Conservation (phyloP, 2,329 filamentous ascomycete genomes). For the Monilinia polystroma region DNA sequence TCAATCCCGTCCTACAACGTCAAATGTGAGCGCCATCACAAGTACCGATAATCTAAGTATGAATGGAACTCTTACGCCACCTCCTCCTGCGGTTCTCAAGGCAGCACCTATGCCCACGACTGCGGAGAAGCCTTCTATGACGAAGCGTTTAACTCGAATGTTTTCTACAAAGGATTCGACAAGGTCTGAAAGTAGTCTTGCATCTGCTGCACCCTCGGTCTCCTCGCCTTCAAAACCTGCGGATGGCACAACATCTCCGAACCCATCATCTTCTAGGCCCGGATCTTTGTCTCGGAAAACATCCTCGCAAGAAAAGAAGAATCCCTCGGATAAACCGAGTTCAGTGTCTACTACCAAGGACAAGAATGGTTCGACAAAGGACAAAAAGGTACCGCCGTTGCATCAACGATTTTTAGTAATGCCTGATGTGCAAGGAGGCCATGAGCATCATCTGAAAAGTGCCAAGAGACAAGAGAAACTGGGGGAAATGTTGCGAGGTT, state of each 20-base stretch:
- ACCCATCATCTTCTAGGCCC: constrained; percentile 40
- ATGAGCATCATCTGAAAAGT: constrained; percentile 86
- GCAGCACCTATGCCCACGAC: constrained; percentile 27
- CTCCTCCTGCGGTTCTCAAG: constrained; percentile 33
- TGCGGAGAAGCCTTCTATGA: constrained; percentile 58
- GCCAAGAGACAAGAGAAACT: constrained; percentile 93
- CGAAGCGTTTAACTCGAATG: constrained; percentile 64
- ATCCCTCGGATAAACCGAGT: constrained; percentile 32
- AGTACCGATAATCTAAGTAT: constrained; percentile 36
- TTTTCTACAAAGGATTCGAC: constrained; percentile 58
- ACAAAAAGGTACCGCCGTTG: constrained; percentile 35
- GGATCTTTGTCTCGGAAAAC: constrained; percentile 47
- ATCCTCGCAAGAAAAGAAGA: constrained; percentile 46
- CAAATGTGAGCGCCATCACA: constrained; percentile 33
- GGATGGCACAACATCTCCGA: constrained; percentile 29
- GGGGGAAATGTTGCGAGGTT: constrained; percentile 82
- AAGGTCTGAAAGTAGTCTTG: constrained; percentile 34
- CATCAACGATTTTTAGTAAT: constrained; percentile 52
- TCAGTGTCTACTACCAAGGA: constrained; percentile 32
- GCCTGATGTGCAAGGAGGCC: constrained; percentile 61
- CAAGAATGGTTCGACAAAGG: constrained; percentile 28
- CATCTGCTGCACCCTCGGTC: constrained; percentile 37
- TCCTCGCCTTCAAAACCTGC: constrained; percentile 38
- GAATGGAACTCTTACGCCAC: constrained; percentile 39
- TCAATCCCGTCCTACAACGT: constrained; percentile 30